phyloP scores from a whole-genome alignment of 805 yeast species.

The Candida chilensis region DNA sequence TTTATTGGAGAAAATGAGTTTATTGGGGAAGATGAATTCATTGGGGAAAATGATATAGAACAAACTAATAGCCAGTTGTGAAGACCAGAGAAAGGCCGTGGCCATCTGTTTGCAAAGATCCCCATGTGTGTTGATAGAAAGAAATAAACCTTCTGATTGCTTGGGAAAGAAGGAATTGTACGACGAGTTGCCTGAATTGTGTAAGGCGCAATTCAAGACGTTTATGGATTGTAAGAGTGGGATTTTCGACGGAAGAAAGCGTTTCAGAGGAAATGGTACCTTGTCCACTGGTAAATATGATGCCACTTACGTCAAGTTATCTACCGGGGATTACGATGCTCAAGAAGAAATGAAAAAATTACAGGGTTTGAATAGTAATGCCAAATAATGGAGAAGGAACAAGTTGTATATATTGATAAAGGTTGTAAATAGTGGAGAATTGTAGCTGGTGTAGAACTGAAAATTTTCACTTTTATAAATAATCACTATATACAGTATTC shows the following conservation, averaged over 20 bases:
- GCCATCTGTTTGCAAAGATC: constrained; percentile 94
- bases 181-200: constrained; percentile 75
- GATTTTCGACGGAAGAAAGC: constrained; percentile 80
- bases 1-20: constrained; percentile 4
- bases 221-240: constrained; percentile 90
- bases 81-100: constrained; percentile 89
- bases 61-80: constrained; percentile 47
- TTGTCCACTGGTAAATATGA: constrained; percentile 89
- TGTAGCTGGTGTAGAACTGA: too few relatives aligned
- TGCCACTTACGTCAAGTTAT: constrained; percentile 72
- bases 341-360: constrained; percentile 71
- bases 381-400: constrained; percentile 17
- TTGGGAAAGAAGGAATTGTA: constrained; percentile 71
- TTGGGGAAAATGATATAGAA: too few relatives aligned
- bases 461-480: too few relatives aligned
- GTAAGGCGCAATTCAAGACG: constrained; percentile 75
- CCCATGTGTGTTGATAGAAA: constrained; percentile 87
- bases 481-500: too few relatives aligned
- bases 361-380: constrained; percentile 46
- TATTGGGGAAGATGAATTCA: too few relatives aligned
- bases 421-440: too few relatives aligned
- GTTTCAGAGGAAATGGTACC: constrained; percentile 92
- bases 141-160: constrained; percentile 87
- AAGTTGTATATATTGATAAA: neutral
- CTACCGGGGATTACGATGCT: constrained; percentile 77